Conservation (phyloP, 192 early-diverging fungal genomes). For the Coemansia aciculifera region DNA sequence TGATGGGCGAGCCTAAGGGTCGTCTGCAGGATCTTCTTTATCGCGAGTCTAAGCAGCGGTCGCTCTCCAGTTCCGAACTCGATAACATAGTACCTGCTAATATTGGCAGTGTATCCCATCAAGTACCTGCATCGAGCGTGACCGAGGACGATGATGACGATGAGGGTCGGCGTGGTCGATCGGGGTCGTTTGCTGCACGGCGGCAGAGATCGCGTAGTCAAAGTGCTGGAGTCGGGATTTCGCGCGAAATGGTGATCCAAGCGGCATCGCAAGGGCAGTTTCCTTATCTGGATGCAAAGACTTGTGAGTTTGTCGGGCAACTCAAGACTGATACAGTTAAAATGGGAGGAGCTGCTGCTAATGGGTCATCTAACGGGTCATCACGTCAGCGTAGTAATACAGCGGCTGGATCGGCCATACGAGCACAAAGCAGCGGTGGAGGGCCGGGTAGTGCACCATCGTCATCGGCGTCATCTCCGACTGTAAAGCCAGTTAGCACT, state of each 20-base stretch:
- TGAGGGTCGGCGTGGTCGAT: neutral
- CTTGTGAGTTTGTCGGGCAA: conserved; percentile 56
- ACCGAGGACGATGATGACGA: neutral
- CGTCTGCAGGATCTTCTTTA: conserved; percentile 33
- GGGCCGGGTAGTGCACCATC: conserved; percentile 5
- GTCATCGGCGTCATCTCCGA: conserved; percentile 27
- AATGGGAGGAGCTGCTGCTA: conserved; percentile 38
- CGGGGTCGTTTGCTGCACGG: conserved; percentile 34
- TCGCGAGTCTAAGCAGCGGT: conserved; percentile 49
- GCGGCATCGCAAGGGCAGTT: conserved; percentile 53
- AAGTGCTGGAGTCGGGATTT: conserved; percentile 51
- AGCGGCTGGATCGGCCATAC: neutral
- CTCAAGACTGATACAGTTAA: conserved; percentile 45
- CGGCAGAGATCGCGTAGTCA: conserved; percentile 51
- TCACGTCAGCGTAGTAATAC: conserved; percentile 33
- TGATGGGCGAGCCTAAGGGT: conserved; percentile 24
- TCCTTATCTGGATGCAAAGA: conserved; percentile 50
- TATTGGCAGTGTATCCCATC: conserved; percentile 14
- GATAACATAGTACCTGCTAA: conserved; percentile 46
- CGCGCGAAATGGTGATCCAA: conserved; percentile 54
- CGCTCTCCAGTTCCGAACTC: conserved; percentile 50
- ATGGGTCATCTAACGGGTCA: neutral
- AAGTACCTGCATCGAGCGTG: neutral
- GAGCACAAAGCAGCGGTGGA: neutral
- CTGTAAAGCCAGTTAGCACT: conserved; percentile 12